Base-by-base conservation (phyloP, 306 rosid genomes). In the Pterocarpus santalinus region DNA sequence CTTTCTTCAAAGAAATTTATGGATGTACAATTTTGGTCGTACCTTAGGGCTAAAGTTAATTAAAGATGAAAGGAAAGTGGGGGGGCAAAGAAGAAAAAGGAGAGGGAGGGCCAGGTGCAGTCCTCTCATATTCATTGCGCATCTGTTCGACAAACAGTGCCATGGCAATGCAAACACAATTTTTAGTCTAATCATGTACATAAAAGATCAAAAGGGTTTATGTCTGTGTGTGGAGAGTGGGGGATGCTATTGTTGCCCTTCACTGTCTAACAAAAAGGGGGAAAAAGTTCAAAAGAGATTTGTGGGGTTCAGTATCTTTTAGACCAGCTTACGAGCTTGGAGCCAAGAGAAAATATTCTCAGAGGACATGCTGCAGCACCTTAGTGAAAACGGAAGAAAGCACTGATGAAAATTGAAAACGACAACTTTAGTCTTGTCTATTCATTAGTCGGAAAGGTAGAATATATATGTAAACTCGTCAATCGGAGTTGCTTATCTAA, bases 271-370 rank as follows among this genome's bases (percentile, higher is more conserved):
- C 69, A 78, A 78, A 69, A 87, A 80, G 76, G 74, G 3, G 57
- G 55, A 12, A 51, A 51, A 12, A 13, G 12, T 51, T n/a, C 4
- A 53, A 83, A 79, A 74, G 38, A 84, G 85, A 86, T 88, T 84
- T 83, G 91, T 88, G 88, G 97, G 94, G 92, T 73, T 81, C 46
- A 2, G 58, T 61, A 69, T 80, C 77, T 77, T 80, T 69, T 51
- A 65, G 72, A 74, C 74, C 72, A 53, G 65, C 71, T 70, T 63
- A 76, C 67, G n/a, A 70, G 76, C 86, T 53, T 36, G 5, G 56
- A 32, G 79, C 62, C 86, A 72, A 80, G 32, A 46, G 77, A 72
- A 66, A 75, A 82, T 82, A 79, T 85, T 84, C 88, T 69, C 55
- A 73, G 47, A 83, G 81, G 68, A 72, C 79, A 70, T 68, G 68